Evolutionary conservation across 345 rosid species (phyloP).

Genomic region (Passiflora organensis): DNA sequence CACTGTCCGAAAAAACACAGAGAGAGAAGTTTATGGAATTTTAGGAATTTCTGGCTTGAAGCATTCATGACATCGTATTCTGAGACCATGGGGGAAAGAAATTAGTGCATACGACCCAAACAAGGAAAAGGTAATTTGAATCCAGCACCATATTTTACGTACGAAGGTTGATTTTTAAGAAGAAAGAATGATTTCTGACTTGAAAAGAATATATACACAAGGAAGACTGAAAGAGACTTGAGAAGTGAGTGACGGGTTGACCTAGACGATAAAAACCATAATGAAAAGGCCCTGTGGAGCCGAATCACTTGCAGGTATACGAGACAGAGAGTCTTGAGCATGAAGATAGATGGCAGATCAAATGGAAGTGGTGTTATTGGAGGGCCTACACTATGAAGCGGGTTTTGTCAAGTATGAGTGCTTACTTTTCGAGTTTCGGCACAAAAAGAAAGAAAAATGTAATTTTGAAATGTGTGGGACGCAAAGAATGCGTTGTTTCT

Average conservation of each 20-base stretch:
- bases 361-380: slow-evolving; percentile 21
- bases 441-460: not conserved
- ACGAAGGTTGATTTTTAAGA: not conserved
- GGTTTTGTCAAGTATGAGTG: slow-evolving; percentile 41
- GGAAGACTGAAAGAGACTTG: slow-evolving; percentile 21
- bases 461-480: slow-evolving; percentile 35
- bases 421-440: slow-evolving; percentile 36
- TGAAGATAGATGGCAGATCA: slow-evolving; percentile 24
- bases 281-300: slow-evolving; percentile 23
- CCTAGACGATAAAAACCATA: slow-evolving; percentile 23
- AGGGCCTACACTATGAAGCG: slow-evolving; percentile 34
- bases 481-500: slow-evolving; percentile 65
- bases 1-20: too few relatives aligned
- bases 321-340: slow-evolving; percentile 28
- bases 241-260: slow-evolving; percentile 26
- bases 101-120: not conserved
- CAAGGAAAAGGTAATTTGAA: too few relatives aligned
- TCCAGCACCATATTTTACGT: too few relatives aligned
- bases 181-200: not conserved
- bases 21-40: too few relatives aligned
- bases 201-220: too few relatives aligned
- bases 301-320: slow-evolving; percentile 25
- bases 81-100: too few relatives aligned
- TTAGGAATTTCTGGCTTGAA: too few relatives aligned
- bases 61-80: too few relatives aligned